These are phyloP conservation scores for Priceomyces fermenticarens DNA, from an alignment of 805 yeast genomes.

Conservation along the genomic window DNA sequence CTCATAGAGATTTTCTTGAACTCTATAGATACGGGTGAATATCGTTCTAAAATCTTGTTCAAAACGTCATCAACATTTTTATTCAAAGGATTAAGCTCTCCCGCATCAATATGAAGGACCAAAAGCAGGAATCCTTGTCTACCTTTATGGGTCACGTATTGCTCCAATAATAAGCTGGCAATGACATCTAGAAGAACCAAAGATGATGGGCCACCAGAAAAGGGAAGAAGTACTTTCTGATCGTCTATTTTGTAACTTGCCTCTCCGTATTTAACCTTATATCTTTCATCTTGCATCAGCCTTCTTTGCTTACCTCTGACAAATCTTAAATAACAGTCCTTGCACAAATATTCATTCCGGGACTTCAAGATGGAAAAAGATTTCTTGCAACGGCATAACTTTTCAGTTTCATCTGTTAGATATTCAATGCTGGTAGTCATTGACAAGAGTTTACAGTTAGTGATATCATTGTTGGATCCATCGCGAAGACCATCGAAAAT, in stretches of 20 bases:
- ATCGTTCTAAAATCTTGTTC: conserved; percentile 14
- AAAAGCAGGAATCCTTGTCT: conserved; percentile 63
- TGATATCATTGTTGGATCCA: too few relatives aligned
- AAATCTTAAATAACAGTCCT: conserved; percentile 66
- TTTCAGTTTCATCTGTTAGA: too few relatives aligned
- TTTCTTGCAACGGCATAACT: conserved; percentile 41
- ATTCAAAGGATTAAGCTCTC: conserved; percentile 14
- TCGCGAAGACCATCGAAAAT: too few relatives aligned
- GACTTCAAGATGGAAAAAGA: conserved; percentile 43
- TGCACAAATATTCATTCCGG: conserved; percentile 66
- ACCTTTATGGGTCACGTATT: conserved; percentile 57
- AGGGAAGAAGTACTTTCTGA: conserved; percentile 54
- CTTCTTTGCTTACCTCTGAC: conserved; percentile 78
- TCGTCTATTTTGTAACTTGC: conserved; percentile 27
- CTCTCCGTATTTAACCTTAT: conserved; percentile 63
- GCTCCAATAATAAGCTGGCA: conserved; percentile 59
- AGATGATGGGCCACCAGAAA: conserved; percentile 69
- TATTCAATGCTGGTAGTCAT: too few relatives aligned
- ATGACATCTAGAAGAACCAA: conserved; percentile 67
- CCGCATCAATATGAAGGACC: conserved; percentile 48
- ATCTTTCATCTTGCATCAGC: conserved; percentile 68
- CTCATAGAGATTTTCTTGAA: conserved; percentile 43
- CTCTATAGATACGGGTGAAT: conserved; percentile 22
- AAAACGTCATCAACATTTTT: conserved; percentile 13
- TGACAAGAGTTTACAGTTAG: too few relatives aligned